Evolutionary conservation across 1,284 basidiomycete species (phyloP).

Genomic region (Rugosomyces carneus): DNA sequence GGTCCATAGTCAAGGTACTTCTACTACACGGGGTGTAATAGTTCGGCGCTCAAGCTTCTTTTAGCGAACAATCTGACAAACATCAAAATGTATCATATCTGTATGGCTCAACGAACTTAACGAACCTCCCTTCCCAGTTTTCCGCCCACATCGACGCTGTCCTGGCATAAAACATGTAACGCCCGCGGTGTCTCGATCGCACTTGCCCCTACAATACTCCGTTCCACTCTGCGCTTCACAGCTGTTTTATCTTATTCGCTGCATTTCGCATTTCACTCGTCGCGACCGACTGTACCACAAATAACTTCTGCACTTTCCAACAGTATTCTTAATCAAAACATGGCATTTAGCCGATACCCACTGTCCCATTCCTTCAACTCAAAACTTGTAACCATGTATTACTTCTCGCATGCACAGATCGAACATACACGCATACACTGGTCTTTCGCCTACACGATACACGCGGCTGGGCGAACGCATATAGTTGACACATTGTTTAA

Average conservation of each 20-base stretch:
- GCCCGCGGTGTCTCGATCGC: not conserved
- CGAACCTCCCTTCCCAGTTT: not conserved
- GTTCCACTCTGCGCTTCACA: not conserved
- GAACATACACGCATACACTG: constrained; percentile 12
- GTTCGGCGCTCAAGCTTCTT: not conserved
- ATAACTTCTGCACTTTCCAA: not conserved
- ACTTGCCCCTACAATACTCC: not conserved
- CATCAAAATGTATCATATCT: not conserved
- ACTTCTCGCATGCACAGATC: not conserved
- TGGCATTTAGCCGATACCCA: constrained; percentile 10
- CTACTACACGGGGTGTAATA: not conserved
- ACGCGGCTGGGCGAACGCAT: constrained; percentile 12
- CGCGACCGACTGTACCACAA: not conserved
- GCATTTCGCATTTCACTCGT: not conserved
- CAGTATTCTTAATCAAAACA: constrained; percentile 3
- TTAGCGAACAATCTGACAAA: constrained; percentile 18
- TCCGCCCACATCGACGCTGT: not conserved
- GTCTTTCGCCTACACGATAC: constrained; percentile 3
- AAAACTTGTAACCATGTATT: constrained; percentile 1
- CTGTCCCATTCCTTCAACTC: not conserved
- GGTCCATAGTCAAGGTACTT: constrained; percentile 69
- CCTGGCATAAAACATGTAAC: not conserved
- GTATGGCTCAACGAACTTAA: not conserved
- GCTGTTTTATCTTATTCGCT: not conserved
- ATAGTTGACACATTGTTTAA: not conserved